phyloP scores from a whole-genome alignment of 306 rosid genomes.

The Dryas drummondii region DNA sequence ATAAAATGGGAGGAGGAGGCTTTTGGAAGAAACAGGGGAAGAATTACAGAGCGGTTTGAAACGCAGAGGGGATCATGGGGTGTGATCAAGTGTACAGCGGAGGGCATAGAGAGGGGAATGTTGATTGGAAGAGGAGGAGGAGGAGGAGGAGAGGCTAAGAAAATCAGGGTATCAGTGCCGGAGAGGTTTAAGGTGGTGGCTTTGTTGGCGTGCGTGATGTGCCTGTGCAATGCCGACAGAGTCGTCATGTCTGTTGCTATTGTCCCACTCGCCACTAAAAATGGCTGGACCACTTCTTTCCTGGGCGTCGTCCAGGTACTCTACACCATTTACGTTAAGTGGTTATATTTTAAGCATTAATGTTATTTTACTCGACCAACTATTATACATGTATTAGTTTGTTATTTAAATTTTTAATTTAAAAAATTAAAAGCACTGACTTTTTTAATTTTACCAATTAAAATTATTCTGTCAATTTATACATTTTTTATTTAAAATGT shows the following conservation, averaged over 20 bases:
- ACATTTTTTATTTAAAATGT: too few relatives aligned
- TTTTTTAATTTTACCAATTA: too few relatives aligned
- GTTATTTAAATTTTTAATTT: too few relatives aligned
- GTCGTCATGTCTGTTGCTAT: slow-evolving; percentile 94
- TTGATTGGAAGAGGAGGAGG: slow-evolving; percentile 38
- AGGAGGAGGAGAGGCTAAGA: slow-evolving; percentile 23
- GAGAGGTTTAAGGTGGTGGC: slow-evolving; percentile 82
- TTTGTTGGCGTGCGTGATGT: slow-evolving; percentile 79
- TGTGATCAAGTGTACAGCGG: slow-evolving; percentile 56
- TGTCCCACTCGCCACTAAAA: slow-evolving; percentile 76
- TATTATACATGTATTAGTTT: too few relatives aligned
- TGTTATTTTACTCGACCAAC: too few relatives aligned
- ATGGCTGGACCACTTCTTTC: slow-evolving; percentile 84
- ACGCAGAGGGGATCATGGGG: slow-evolving; percentile 15
- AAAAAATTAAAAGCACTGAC: too few relatives aligned
- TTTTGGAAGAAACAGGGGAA: slow-evolving; percentile 10
- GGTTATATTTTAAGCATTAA: too few relatives aligned
- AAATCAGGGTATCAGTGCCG: slow-evolving; percentile 33
- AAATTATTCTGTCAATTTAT: too few relatives aligned
- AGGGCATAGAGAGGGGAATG: slow-evolving; percentile 61
- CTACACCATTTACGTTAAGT: not conserved
- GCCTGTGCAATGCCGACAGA: slow-evolving; percentile 88
- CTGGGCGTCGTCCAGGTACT: slow-evolving; percentile 88
- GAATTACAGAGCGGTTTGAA: slow-evolving; percentile 10
- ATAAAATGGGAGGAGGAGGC: slow-evolving; percentile 28